Evolutionary conservation across 1,284 basidiomycete species (phyloP).

Genomic region (Apiotrichum brassicae): DNA sequence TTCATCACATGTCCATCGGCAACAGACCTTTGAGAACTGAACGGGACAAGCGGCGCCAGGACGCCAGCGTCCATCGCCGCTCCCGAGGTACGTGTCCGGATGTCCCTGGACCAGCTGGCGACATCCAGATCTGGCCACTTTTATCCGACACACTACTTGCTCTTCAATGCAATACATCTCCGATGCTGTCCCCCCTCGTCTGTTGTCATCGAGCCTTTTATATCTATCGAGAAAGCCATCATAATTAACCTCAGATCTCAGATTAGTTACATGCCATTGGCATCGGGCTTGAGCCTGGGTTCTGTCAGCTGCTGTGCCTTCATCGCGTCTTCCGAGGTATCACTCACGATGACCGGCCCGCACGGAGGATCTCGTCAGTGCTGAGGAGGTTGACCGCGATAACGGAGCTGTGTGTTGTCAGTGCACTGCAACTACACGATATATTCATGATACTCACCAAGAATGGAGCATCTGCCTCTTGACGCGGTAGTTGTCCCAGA

Average conservation of each 20-base stretch:
- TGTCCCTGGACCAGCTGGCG: too few relatives aligned
- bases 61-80: too few relatives aligned
- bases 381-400: constrained; percentile 94
- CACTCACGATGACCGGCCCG: constrained; percentile 71
- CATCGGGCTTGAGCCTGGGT: constrained; percentile 11
- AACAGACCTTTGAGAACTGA: too few relatives aligned
- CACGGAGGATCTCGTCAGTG: constrained; percentile 91
- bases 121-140: too few relatives aligned
- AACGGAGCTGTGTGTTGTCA: constrained; percentile 70
- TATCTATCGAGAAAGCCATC: constrained; percentile 1
- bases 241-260: not conserved
- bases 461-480: constrained; percentile 98
- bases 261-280: constrained; percentile 3
- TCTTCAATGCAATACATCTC: constrained; percentile 7
- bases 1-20: too few relatives aligned
- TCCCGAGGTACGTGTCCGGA: too few relatives aligned
- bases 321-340: too few relatives aligned
- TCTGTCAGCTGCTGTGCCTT: too few relatives aligned
- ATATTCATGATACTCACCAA: constrained; percentile 54
- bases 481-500: constrained; percentile 99
- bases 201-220: not conserved
- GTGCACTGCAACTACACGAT: constrained; percentile 13
- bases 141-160: too few relatives aligned
- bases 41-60: too few relatives aligned
- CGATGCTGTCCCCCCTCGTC: not conserved